A percentile compares a stretch with the other conserved stretches of the same genome.
Conservation (phyloP, 805 yeast species). For the Metschnikowia lochheadii region DNA sequence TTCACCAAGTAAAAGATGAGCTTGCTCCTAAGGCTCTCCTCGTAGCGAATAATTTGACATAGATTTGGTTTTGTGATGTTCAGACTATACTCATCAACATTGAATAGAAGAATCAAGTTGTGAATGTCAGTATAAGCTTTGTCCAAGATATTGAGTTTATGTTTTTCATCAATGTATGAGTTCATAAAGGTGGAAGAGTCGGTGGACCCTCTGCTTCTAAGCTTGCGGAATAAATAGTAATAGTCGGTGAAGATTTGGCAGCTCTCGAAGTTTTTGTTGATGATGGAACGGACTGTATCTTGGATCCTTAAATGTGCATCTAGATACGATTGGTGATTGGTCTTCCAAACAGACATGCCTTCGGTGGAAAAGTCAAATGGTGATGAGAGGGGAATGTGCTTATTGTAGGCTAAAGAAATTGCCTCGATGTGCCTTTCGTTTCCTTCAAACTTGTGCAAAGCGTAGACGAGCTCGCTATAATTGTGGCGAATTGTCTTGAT, state of each 20-base stretch:
- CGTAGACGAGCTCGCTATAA: constrained; percentile 48
- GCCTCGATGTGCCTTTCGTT: constrained; percentile 15
- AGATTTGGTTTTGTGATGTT: not conserved
- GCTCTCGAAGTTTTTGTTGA: constrained; percentile 24
- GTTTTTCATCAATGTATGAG: constrained; percentile 33
- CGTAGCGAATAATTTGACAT: constrained; percentile 1
- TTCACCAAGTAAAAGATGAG: constrained; percentile 21
- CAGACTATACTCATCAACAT: not conserved
- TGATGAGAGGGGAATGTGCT: constrained; percentile 24
- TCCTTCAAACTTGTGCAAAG: constrained; percentile 23
- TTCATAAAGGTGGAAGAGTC: constrained; percentile 9
- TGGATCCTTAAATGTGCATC: constrained; percentile 21
- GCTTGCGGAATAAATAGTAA: constrained; percentile 22
- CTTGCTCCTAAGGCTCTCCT: constrained; percentile 15
- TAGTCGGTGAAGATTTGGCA: constrained; percentile 29
- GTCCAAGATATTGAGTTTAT: constrained; percentile 29
- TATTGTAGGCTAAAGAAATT: constrained; percentile 27
- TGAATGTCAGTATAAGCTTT: constrained; percentile 27
- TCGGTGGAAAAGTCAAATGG: constrained; percentile 32
- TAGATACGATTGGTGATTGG: constrained; percentile 26
- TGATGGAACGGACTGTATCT: constrained; percentile 17
- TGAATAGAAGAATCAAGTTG: constrained; percentile 4
- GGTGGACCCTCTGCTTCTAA: constrained; percentile 12
- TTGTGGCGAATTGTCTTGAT: constrained; percentile 44
- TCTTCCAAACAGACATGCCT: constrained; percentile 27